Evolutionary conservation across 768 basidiomycete species (phyloP), one percentile per base, ranked within the genome.

Genomic region (Nidula microcarpa): DNA sequence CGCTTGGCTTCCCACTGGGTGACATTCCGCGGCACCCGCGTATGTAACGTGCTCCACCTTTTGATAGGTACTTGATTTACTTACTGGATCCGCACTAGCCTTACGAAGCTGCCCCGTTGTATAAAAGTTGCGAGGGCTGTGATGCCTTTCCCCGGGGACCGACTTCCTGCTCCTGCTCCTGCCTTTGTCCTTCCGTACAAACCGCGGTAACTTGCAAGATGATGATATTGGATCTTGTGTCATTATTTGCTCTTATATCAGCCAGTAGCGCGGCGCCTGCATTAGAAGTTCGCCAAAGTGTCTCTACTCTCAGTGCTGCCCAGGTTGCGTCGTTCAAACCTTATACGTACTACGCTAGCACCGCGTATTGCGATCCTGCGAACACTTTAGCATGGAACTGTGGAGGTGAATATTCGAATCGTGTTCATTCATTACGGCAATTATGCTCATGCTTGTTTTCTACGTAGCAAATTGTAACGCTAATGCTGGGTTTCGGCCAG

Each of bases 381-480:
- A 56, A 62, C 32, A 78, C 76, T 3, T 50, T 71, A 23, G 63
- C 68, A 35, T 81, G 80, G 80, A 57, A 68, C 33, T 81, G 79
- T 52, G 78, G 80, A 60, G 55, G 76, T 77, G 47, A 6, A 72
- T 66, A 47, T 23, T 23, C 23, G 23, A 23, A 23, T 23, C 23
- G 1, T 23, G 23, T 23, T 23, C 23, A 23, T 23, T 23, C 23
- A 4, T 23, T 23, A 23, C 4, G 4, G 23, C 23, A 23, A 1
- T 23, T 23, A 23, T 23, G 23, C 23, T 23, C 23, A 23, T 23
- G 23, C 23, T 23, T 23, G 23, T 23, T 23, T 23, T 47, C 1
- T 47, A 47, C 11, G 5, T 18, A 77, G 78, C 60, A 0, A 72
- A 73, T 47, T 80, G 76, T 53, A 57, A 69, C 4, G 71, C 69